Base-by-base conservation (phyloP, 306 rosid species). In the Adenanthera pavonina region DNA sequence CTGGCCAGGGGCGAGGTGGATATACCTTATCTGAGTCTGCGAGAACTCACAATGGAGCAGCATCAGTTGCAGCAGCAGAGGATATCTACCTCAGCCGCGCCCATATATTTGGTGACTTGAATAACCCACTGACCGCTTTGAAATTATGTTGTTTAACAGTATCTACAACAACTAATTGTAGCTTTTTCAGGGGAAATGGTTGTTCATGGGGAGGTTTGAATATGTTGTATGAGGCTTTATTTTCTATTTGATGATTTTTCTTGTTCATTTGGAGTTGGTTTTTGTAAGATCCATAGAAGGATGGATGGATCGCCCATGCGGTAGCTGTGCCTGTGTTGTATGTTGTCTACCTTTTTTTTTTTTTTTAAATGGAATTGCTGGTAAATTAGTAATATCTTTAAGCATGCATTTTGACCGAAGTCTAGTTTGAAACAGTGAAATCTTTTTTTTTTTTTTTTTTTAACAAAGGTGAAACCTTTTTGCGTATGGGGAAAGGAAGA, bases 11-110 rank as follows among this genome's bases (percentile, higher is more conserved):
- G 76, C 40, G 92, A 88, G 20, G 47, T 89, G 54, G 89, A 88
- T 9, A 77, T 90, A 0, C 99, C 98, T 0, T 95, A 95, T 70
- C 68, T 93, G 81, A 95, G 97, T 62, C 97, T 95, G 0, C 85
- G 99, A 51, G 96, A 95, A 53, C 99, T 95, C 8, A 92, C 80
- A 4, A 85, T 90, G 96, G 97, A 95, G 76, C 97, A 91, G 34
- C 84, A 80, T 35, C 73, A 69, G 19, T 61, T 54, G 11, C 82
- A 76, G 59, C 89, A 87, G 20, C 97, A 85, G 64, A 90, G 93
- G 86, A 65, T 82, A 80, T 92, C 97, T 61, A 80, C 97, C 76
- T 92, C 97, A 0, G 88, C 94, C 75, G 79, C 88, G 96, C 98
- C 98, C 20, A 84, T 95, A 52, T 95, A 95, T 76, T 80, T 95